Evolutionary conservation across 257 asterid genomes (phyloP).

Genomic region (Phtheirospermum japonicum): DNA sequence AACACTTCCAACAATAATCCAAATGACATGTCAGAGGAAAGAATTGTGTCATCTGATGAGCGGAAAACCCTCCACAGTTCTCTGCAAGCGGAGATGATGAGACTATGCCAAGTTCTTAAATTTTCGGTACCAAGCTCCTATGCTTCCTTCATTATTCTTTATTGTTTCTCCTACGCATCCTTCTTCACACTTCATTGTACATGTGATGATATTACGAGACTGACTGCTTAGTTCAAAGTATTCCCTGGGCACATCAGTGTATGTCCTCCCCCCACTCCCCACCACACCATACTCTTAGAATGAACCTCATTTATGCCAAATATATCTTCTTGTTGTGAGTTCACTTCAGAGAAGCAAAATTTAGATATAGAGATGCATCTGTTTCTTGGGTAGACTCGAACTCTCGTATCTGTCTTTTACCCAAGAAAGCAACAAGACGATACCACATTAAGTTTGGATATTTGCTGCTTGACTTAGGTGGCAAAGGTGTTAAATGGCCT

Average conservation of each 20-base stretch:
- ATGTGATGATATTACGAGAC: slow-evolving; percentile 10
- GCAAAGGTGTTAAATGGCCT: slow-evolving; percentile 4
- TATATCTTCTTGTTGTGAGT: not conserved
- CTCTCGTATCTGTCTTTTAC: not conserved
- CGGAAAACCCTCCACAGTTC: slow-evolving; percentile 40
- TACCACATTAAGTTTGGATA: not conserved
- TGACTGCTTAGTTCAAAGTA: slow-evolving; percentile 7
- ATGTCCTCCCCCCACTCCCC: slow-evolving; percentile 2
- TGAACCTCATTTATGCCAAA: not conserved
- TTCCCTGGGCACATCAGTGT: not conserved
- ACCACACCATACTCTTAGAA: not conserved
- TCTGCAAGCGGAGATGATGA: slow-evolving; percentile 44
- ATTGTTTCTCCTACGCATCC: no score
- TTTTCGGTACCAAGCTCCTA: slow-evolving; percentile 57
- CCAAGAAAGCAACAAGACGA: not conserved
- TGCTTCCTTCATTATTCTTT: no score
- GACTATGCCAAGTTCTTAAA: slow-evolving; percentile 50
- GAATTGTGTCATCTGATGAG: slow-evolving; percentile 33
- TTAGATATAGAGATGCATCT: slow-evolving; percentile 7
- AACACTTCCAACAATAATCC: slow-evolving; percentile 14
- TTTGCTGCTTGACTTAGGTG: slow-evolving; percentile 11
- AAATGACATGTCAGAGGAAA: slow-evolving; percentile 28
- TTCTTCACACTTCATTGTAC: slow-evolving; percentile 12
- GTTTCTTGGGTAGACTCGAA: slow-evolving; percentile 9
- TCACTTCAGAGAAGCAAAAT: slow-evolving; percentile 15